These are phyloP conservation scores for Pyricularia grisea DNA, from an alignment of 2,329 filamentous ascomycete species.

Conservation along the genomic window DNA sequence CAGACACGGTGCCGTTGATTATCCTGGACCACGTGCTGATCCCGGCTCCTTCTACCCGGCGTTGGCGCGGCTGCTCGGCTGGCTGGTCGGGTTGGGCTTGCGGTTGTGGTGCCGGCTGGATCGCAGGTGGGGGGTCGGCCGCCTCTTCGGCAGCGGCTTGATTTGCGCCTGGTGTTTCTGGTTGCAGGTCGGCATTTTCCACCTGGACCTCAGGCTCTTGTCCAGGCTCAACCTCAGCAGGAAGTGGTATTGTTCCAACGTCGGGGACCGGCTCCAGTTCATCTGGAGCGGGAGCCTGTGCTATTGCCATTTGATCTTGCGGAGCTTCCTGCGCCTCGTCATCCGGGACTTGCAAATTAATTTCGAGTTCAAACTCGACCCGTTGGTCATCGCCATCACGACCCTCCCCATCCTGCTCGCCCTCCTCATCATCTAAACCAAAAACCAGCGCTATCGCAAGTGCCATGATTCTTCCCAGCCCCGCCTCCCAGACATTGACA, in stretches of 20 bases:
- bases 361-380: slow-evolving; percentile 5
- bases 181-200: slow-evolving; percentile 5
- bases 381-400: slow-evolving; percentile 15
- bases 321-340: background rate
- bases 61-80: slow-evolving; percentile 10
- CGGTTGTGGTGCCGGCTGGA: slow-evolving; percentile 5
- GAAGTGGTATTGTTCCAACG: background rate
- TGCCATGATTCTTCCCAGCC: slow-evolving; percentile 9
- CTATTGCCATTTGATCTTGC: background rate
- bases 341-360: slow-evolving; percentile 1
- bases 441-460: background rate
- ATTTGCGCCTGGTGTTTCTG: background rate
- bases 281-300: background rate
- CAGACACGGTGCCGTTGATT: slow-evolving; percentile 40
- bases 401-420: slow-evolving; percentile 28
- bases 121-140: slow-evolving; percentile 5
- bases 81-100: slow-evolving; percentile 5
- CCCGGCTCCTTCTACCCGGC: slow-evolving; percentile 5
- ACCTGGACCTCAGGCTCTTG: slow-evolving; percentile 6
- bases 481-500: slow-evolving; percentile 14
- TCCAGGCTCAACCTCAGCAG: background rate
- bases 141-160: background rate
- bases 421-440: slow-evolving; percentile 11
- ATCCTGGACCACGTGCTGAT: slow-evolving; percentile 25
- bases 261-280: background rate